Percentiles rank a stretch among this genome's conserved stretches.
Evolutionary conservation across 805 yeast genomes (phyloP).

Genomic region (Candida loeiensis): DNA sequence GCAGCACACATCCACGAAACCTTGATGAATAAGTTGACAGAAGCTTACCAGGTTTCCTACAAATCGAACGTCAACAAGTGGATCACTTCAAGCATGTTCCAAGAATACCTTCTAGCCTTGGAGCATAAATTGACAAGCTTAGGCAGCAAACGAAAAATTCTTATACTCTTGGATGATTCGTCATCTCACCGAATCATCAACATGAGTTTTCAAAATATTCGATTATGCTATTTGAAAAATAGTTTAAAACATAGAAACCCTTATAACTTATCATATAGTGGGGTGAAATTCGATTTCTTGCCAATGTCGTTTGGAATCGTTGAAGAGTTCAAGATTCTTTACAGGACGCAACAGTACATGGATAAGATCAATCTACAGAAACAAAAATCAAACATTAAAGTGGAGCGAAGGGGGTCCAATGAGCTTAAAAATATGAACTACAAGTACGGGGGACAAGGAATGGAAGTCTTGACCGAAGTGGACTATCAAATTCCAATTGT

Average conservation of each 20-base stretch:
- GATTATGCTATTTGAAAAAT: constrained; percentile 36
- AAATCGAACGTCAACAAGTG: constrained; percentile 60
- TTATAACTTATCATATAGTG: constrained; percentile 33
- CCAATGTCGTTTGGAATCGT: constrained; percentile 65
- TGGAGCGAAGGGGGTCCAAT: background rate
- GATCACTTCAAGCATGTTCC: constrained; percentile 60
- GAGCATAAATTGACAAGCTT: constrained; percentile 53
- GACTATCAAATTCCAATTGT: constrained; percentile 50
- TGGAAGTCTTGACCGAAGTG: constrained; percentile 33
- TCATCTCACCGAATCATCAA: constrained; percentile 56
- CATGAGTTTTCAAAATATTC: constrained; percentile 34
- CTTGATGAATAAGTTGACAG: constrained; percentile 41
- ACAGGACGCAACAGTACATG: constrained; percentile 55
- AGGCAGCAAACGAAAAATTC: constrained; percentile 44
- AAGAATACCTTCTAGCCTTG: constrained; percentile 56
- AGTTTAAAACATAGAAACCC: constrained; percentile 37
- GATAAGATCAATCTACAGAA: constrained; percentile 39
- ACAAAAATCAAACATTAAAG: constrained; percentile 13
- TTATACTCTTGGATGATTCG: constrained; percentile 57
- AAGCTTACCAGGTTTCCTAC: constrained; percentile 50
- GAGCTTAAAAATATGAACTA: constrained; percentile 3
- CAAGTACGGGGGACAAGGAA: constrained; percentile 9
- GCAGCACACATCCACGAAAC: constrained; percentile 6
- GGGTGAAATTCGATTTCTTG: constrained; percentile 49
- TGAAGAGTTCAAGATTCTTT: constrained; percentile 57